Evolutionary conservation across 306 rosid species (phyloP), one percentile per base, ranked within the genome.

Genomic region (Crataegus laevigata): DNA sequence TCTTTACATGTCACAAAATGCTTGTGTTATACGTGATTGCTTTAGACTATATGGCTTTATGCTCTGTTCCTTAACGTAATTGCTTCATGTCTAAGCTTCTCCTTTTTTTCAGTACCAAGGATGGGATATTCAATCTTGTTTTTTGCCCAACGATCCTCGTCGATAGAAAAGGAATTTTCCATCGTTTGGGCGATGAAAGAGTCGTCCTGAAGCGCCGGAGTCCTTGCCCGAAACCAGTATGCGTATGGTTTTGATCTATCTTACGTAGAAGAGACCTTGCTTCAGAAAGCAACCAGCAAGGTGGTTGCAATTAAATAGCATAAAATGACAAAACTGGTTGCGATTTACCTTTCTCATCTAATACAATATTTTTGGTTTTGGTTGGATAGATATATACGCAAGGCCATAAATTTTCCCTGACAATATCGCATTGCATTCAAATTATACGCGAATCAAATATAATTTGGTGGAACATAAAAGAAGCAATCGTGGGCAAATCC

Each of bases 1-100:
- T 45, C 58, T 61, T 73, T 74, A 45, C 69, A 74, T 61, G 69
- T 74, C 77, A 74, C 61, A 13, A 3, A 6, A 6, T 24, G 55
- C 36, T 24, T 1, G 12, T 6, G 34, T 68, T 43, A 21, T 13
- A 22, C 40, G 57, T 11, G 29, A 22, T 24, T 24, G 9, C 76
- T 59, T 59, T 73, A 25, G 57, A 57, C 47, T 8, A 4, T 17
- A 34, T 34, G 21, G 4, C 69, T 65, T 34, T 65, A 34, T 8
- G 11, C 19, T 34, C 21, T 65, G 10, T 65, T 34, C 26, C 25
- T 65, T 8, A 11, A 34, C 1, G 40, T n/a, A n/a, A 18, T 62
- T 61, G 11, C 19, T 13, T 59, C 3, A 21, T 24, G 29, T 10
- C 62, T 54, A 54, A 22, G 62, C 11, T 29, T 13, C 26, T 59